phyloP scores from a whole-genome alignment of 495 filamentous ascomycete genomes.

The Tuber brumale region DNA sequence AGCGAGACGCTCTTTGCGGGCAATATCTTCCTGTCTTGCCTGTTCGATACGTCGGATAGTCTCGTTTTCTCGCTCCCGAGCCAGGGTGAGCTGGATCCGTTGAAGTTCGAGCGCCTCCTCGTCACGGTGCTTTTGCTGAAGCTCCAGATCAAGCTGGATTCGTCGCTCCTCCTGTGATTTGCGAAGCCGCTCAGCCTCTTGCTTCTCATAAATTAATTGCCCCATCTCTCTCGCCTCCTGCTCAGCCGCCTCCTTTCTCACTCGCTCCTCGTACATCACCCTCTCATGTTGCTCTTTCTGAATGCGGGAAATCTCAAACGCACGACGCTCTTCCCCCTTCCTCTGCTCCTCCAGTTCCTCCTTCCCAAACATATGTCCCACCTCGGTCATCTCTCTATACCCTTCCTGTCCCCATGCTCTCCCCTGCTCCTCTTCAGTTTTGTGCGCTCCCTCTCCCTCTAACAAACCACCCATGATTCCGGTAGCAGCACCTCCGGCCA shows the following conservation, averaged over 20 bases:
- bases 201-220: not conserved
- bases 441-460: constrained; percentile 9
- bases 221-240: not conserved
- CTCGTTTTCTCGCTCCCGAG: constrained; percentile 1
- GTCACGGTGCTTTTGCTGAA: constrained; percentile 21
- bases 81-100: not conserved
- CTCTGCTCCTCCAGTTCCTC: constrained; percentile 12
- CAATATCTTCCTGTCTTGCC: not conserved
- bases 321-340: constrained; percentile 11
- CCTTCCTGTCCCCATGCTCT: not conserved
- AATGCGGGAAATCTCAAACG: not conserved
- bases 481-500: constrained; percentile 21
- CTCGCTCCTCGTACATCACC: not conserved
- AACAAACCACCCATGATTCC: not conserved
- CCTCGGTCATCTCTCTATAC: constrained; percentile 9
- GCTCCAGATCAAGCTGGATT: constrained; percentile 6
- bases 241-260: not conserved
- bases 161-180: constrained; percentile 6
- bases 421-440: constrained; percentile 10
- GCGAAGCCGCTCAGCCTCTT: constrained; percentile 4
- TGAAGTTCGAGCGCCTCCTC: constrained; percentile 12
- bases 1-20: constrained; percentile 3
- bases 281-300: constrained; percentile 18
- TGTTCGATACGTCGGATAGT: not conserved
- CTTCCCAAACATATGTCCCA: constrained; percentile 11